These are phyloP conservation scores for Phanerochaete carnosa DNA, from an alignment of 768 basidiomycete species.

Conservation along the genomic window DNA sequence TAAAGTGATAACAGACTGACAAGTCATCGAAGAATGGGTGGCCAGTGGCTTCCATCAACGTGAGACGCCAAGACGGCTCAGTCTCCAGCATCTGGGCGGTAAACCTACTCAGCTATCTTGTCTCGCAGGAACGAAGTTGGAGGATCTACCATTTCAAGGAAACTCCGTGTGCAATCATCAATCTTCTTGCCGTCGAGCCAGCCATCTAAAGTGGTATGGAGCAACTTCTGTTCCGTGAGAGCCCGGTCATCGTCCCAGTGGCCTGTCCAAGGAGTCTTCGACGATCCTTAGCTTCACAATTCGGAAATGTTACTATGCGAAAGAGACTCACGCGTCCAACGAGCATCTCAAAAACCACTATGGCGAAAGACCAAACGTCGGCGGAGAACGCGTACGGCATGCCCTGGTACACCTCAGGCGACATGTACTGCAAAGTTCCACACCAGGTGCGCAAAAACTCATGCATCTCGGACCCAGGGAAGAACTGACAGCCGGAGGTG, in stretches of 20 bases:
- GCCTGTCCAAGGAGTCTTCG: background rate
- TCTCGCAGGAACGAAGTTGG: background rate
- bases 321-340: conserved; percentile 17
- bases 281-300: background rate
- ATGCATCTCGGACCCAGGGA: background rate
- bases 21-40: conserved; percentile 1
- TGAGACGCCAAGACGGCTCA: background rate
- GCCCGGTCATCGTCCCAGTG: background rate
- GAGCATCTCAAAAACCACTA: conserved; percentile 18
- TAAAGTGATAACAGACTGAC: background rate
- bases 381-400: conserved; percentile 42
- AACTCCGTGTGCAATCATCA: background rate
- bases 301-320: background rate
- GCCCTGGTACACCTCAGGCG: conserved; percentile 13
- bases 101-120: background rate
- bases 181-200: background rate
- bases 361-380: conserved; percentile 45
- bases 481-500: background rate
- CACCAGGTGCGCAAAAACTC: background rate
- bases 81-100: background rate
- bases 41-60: background rate
- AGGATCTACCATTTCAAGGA: background rate
- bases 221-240: background rate
- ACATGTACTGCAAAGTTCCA: conserved; percentile 3
- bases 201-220: background rate